These are phyloP conservation scores for Blastocystis sp. DNA, from an alignment of 352 stramenopile genomes.

Conservation along the genomic window DNA sequence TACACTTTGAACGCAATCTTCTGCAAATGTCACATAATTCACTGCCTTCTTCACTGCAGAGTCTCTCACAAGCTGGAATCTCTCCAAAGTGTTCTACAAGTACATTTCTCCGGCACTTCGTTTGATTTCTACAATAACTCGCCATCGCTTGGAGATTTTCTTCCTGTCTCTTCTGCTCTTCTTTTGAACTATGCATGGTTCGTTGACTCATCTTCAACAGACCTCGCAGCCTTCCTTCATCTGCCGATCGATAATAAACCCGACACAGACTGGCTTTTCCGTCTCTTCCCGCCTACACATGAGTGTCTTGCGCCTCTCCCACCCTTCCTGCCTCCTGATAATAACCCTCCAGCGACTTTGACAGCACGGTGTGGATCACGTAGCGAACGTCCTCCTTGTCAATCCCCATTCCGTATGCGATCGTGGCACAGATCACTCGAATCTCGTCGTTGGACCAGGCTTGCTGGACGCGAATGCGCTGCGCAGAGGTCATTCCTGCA, in stretches of 20 bases:
- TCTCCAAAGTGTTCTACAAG: constrained; percentile 84
- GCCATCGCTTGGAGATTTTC: constrained; percentile 63
- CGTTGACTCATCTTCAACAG: constrained; percentile 26
- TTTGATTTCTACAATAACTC: constrained; percentile 66
- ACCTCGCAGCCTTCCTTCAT: constrained; percentile 4
- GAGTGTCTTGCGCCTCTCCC: background rate
- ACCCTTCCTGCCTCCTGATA: constrained; percentile 90
- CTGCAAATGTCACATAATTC: constrained; percentile 82
- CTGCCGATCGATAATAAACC: constrained; percentile 22
- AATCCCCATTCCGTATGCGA: constrained; percentile 97
- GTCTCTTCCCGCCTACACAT: constrained; percentile 30
- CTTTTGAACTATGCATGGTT: background rate
- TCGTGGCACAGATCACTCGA: constrained; percentile 85
- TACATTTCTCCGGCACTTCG: constrained; percentile 75
- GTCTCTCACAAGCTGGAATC: constrained; percentile 69
- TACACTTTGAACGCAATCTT: background rate
- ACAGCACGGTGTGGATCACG: constrained; percentile 95
- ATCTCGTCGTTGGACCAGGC: constrained; percentile 34
- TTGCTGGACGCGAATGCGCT: constrained; percentile 16
- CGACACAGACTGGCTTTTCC: constrained; percentile 11
- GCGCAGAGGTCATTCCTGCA: constrained; percentile 65
- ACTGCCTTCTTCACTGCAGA: constrained; percentile 67
- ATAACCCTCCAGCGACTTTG: constrained; percentile 96
- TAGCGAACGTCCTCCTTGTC: constrained; percentile 93
- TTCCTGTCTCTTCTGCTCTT: background rate